These are phyloP conservation scores for Alternaria alternata DNA, from an alignment of 2,329 filamentous ascomycete genomes.

Conservation along the genomic window DNA sequence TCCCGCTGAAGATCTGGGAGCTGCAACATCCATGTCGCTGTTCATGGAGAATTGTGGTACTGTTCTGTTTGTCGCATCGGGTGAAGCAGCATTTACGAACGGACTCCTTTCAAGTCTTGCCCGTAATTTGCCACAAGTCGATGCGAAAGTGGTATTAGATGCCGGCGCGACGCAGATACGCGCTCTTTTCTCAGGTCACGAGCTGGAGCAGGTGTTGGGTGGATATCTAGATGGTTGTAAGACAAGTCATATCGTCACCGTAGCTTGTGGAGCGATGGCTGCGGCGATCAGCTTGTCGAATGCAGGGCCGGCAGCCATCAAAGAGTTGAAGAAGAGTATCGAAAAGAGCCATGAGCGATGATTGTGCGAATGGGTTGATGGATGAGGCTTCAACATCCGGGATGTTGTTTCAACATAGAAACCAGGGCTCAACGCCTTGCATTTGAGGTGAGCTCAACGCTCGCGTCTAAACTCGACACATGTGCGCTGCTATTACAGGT, in stretches of 20 bases:
- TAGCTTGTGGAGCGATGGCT: conserved; percentile 31
- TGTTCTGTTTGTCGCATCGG: conserved; percentile 54
- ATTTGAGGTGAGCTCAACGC: neutral
- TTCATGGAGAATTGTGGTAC: conserved; percentile 56
- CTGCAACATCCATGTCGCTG: conserved; percentile 52
- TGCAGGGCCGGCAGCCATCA: conserved; percentile 28
- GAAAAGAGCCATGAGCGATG: conserved; percentile 26
- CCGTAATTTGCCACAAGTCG: conserved; percentile 46
- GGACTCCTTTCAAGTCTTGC: conserved; percentile 47
- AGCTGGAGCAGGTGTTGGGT: conserved; percentile 30
- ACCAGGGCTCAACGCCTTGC: neutral
- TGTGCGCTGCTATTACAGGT: neutral
- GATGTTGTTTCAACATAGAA: neutral
- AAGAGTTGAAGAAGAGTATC: conserved; percentile 22
- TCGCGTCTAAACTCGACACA: neutral
- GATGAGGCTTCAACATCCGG: conserved; percentile 3
- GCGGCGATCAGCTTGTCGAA: conserved; percentile 28
- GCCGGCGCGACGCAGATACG: conserved; percentile 57
- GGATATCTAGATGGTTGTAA: conserved; percentile 40
- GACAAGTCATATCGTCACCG: conserved; percentile 30
- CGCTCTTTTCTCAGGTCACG: conserved; percentile 37
- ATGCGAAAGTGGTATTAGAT: conserved; percentile 48
- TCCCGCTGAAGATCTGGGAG: conserved; percentile 48
- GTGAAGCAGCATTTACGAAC: conserved; percentile 55
- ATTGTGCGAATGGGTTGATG: neutral